Evolutionary conservation across 257 asterid genomes (phyloP), one percentile per base, ranked within the genome.

Genomic region (Lycium barbarum): DNA sequence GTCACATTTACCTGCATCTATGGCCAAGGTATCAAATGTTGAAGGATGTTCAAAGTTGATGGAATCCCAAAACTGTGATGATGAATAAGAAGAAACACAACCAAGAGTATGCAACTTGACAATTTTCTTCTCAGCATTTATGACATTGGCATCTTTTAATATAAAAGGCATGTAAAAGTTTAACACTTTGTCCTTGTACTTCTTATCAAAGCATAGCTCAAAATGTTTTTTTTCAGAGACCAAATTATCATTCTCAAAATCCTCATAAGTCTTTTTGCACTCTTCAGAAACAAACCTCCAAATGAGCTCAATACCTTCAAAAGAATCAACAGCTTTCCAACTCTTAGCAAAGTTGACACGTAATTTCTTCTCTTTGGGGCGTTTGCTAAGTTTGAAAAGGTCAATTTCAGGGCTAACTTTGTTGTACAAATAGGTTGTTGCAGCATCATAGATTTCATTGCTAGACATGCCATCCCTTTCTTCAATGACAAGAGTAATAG

Each of bases 11-110:
- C 84, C 91, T 0, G 84, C 83, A 68, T 93, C 91, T 94, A 94
- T 92, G 4, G 97, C 95, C 86, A 94, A 90, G 7, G 95, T 87
- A 36, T 90, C 87, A 74, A 93, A 92, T 0, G 87, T 92, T 0
- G 95, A 95, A 1, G 97, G 97, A 79, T 94, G 98, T 84, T 94
- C 91, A 79, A 94, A 68, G 58, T 78, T 89, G 68, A 94, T 92
- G 1, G 93, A 89, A 84, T 93, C 86, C 98, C 97, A 94, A 84
- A 90, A 92, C 2, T 61, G 35, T 2, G 35, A 5, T 8, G 67
- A n/a, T 61, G 35, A 61, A 45, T 94, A 92, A 0, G 90, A 81
- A 12, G 93, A 93, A 17, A 73, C 86, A 12, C 91, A 94, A 84
- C 91, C 97, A 9, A 93, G 92, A 0, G 95, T 90, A 70, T 93